Base-by-base conservation (phyloP, 345 rosid species). In the Boechera divaricarpa region DNA sequence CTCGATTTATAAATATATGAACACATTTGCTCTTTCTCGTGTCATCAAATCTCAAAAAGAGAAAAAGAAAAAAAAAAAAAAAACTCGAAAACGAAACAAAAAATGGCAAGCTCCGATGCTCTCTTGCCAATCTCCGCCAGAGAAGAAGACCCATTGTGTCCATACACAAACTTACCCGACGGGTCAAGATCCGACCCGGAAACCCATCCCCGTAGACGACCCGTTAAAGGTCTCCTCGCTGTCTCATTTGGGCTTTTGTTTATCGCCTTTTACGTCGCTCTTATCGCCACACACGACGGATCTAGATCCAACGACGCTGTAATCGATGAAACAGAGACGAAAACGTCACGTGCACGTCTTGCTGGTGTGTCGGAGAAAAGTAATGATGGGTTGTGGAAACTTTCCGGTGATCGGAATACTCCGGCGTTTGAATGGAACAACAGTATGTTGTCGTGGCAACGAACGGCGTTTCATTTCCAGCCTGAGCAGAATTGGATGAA, bases 401-500 rank as follows among this genome's bases (percentile, higher is more conserved):
- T 69, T 55, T 57, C 76, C 76, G 82, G 76, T 73, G 61, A 60
- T 71, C 49, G 33, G 64, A 16, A 7, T 0, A 16, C 67, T 45
- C 7, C 45, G 80, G 80, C 82, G 66, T 90, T 65, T 51, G 84
- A 85, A 0, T 92, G 98, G 98, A 90, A 94, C 28, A 87, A 87
- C 21, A 91, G 90, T 42, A 87, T 90, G 98, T 74, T 90, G 77
- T 69, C 88, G 6, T 95, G 98, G 98, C 99, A 95, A 72, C 79
- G 97, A 78, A 89, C 97, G 29, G 85, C 94, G 67, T 95, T 63
- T 76, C 99, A 95, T 58, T 95, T 92, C 70, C 99, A 92, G 67
- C 99, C 99, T 3, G 66, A 80, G 55, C 83, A 78, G 61, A 92
- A 95, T 69, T 95, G 99, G 99, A 95, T 92, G 98, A 95, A 95